These are phyloP conservation scores for Melaleuca quinquenervia DNA, from an alignment of 345 rosid genomes.

Conservation along the genomic window DNA sequence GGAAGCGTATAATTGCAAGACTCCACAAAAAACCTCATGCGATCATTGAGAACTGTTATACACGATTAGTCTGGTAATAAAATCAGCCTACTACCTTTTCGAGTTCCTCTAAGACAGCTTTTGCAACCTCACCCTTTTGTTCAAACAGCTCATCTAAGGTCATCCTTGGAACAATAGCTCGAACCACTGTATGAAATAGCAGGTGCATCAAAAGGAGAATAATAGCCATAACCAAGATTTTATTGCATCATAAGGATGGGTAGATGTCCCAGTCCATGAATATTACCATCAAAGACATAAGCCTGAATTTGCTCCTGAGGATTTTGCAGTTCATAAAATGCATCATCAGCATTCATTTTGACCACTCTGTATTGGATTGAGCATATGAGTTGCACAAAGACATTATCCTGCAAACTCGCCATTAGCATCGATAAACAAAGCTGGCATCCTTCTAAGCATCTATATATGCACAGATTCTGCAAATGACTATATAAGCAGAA, in stretches of 20 bases:
- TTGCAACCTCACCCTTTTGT: constrained; percentile 97
- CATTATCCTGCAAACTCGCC: constrained; percentile 31
- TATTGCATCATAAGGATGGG: not conserved
- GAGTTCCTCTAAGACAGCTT: constrained; percentile 86
- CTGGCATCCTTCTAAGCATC: not conserved
- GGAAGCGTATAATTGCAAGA: not conserved
- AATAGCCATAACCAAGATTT: not conserved
- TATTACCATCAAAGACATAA: constrained; percentile 85
- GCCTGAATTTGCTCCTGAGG: constrained; percentile 94
- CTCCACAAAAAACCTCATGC: not conserved
- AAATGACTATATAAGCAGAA: not conserved
- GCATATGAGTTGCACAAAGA: constrained; percentile 88
- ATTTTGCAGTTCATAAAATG: constrained; percentile 89
- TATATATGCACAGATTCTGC: not conserved
- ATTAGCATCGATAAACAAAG: not conserved
- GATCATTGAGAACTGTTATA: not conserved
- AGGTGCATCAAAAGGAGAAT: not conserved
- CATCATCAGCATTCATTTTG: constrained; percentile 79
- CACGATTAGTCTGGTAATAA: not conserved
- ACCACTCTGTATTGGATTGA: constrained; percentile 87
- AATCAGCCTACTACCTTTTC: constrained; percentile 50
- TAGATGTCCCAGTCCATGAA: not conserved
- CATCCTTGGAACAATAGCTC: constrained; percentile 92
- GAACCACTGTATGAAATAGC: constrained; percentile 46
- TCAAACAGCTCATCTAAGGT: constrained; percentile 82